These are phyloP conservation scores for Abrus pulchellus DNA, from an alignment of 306 rosid species.

Conservation along the genomic window DNA sequence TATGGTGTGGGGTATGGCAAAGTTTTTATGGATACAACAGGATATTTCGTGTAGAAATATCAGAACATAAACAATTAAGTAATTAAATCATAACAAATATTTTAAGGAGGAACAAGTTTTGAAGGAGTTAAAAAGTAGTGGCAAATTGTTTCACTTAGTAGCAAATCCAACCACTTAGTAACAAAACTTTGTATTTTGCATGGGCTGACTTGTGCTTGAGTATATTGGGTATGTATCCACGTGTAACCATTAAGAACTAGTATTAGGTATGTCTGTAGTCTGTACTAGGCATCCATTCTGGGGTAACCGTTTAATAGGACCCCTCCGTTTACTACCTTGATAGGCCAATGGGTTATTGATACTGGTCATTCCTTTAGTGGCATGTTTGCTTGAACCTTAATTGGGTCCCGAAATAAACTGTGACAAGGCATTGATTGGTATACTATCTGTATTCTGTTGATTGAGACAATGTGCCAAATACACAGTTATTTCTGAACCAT, in stretches of 20 bases:
- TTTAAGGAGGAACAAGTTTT: neutral
- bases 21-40: neutral
- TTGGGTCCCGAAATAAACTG: slow-evolving; percentile 7
- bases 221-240: neutral
- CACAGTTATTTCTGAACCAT: neutral
- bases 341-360: slow-evolving; percentile 11
- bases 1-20: neutral
- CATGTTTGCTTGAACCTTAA: slow-evolving; percentile 10
- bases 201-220: slow-evolving; percentile 14
- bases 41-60: neutral
- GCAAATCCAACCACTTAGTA: neutral
- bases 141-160: neutral
- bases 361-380: slow-evolving; percentile 28
- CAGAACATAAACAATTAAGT: neutral
- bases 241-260: neutral
- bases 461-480: slow-evolving; percentile 25
- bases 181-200: slow-evolving; percentile 6
- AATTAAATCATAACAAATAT: slow-evolving; percentile 8
- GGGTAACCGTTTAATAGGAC: neutral
- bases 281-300: neutral
- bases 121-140: slow-evolving; percentile 17
- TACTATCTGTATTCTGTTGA: slow-evolving; percentile 13
- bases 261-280: neutral
- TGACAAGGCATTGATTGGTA: slow-evolving; percentile 2
- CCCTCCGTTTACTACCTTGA: slow-evolving; percentile 8